These are phyloP conservation scores for Komagataea norvegica DNA, from an alignment of 1,139 yeast genomes.

Conservation along the genomic window DNA sequence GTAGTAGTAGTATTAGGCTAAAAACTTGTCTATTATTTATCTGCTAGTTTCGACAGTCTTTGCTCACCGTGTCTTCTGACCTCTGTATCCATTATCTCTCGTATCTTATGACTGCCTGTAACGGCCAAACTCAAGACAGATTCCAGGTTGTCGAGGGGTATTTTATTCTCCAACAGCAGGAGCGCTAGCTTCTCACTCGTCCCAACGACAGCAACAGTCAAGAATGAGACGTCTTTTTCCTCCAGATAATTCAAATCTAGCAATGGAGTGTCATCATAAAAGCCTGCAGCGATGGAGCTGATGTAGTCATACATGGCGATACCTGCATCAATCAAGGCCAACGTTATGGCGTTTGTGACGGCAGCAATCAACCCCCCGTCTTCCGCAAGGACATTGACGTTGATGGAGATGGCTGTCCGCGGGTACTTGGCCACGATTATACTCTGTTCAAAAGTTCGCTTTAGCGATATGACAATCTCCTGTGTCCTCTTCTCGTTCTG, in stretches of 20 bases:
- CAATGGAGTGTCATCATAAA: conserved; percentile 69
- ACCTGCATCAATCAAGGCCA: conserved; percentile 93
- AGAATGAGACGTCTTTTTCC: conserved; percentile 73
- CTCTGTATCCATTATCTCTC: conserved; percentile 82
- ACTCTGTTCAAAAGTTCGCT: conserved; percentile 77
- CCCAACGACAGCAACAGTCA: conserved; percentile 84
- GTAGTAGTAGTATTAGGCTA: background rate
- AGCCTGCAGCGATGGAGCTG: conserved; percentile 74
- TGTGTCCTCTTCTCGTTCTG: conserved; percentile 66
- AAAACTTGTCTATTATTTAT: conserved; percentile 5
- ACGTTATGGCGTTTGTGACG: conserved; percentile 80
- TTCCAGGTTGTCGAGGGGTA: conserved; percentile 79
- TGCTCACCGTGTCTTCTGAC: conserved; percentile 67
- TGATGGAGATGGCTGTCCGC: conserved; percentile 70
- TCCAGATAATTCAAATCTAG: conserved; percentile 81
- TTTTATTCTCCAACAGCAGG: conserved; percentile 71
- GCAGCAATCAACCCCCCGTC: conserved; percentile 87
- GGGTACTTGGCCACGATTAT: conserved; percentile 74
- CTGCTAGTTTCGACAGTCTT: conserved; percentile 32
- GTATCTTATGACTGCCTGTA: conserved; percentile 80
- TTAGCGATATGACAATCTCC: conserved; percentile 71
- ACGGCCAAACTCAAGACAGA: conserved; percentile 77
- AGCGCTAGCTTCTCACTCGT: conserved; percentile 72
- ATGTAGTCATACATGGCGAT: conserved; percentile 91
- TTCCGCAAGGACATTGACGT: conserved; percentile 73